Base-by-base conservation (phyloP, 1,284 basidiomycete genomes). In the Schizophyllum amplum region DNA sequence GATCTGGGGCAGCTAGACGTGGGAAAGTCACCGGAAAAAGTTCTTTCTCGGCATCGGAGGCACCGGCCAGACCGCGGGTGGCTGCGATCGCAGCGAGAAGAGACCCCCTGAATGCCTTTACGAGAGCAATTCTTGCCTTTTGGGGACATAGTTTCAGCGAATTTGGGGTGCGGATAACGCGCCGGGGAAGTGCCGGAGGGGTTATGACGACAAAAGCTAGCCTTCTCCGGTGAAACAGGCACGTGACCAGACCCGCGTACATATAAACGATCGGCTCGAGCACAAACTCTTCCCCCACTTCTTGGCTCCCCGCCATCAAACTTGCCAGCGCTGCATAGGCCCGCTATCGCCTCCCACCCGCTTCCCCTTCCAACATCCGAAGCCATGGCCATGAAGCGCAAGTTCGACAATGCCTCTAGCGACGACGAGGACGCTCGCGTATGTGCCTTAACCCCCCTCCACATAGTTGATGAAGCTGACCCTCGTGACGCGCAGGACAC, bases 331-430 rank as follows among this genome's bases (percentile, higher is more conserved):
- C 54, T 50, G 42, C 23, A 46, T 27, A 52, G 48, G 46, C 47
- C 42, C 51, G 59, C 54, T 55, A 27, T 67, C 5, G 48, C 48
- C 68, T 62, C 67, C 66, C 24, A 62, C 57, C 51, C 66, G 68
- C 62, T 66, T n/a, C n/a, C 65, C 54, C 26, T 57, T 51, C 53
- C 59, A 51, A 59, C 58, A 59, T 51, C 59, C 50, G 47, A 5
- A 47, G 57, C 46, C 60, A 89, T 89, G 86, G 75, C 81, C 51
- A 63, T 87, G 66, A 90, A 90, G 69, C 80, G 88, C 67, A 90
- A 90, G 73, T 76, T 87, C 57, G 82, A 83, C 59, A 62, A 75
- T 42, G 83, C 84, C 62, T n/a, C n/a, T n/a, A 69, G 74, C 54
- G 80, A 80, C 60, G 80, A 83, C 64, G 75, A 73, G 60, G 72